Evolutionary conservation across 2,329 filamentous ascomycete genomes (phyloP), one percentile per base, ranked within the genome.

Genomic region (Colletotrichum australisinense): DNA sequence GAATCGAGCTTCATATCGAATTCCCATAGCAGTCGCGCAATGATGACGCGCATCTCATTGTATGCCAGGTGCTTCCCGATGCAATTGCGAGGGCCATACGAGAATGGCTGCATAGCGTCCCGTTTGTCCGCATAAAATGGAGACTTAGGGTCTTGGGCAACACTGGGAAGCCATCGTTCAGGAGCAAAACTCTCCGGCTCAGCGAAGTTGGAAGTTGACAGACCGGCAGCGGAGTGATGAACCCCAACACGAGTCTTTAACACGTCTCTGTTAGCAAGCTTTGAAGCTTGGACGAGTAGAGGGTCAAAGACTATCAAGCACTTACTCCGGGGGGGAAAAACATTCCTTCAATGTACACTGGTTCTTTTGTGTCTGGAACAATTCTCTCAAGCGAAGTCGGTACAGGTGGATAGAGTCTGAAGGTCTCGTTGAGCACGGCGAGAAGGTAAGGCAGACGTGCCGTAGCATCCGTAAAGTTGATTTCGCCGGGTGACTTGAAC

Each of bases 31-130:
- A 89, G 72, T 1, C 83, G 83, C 0, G 85, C 83, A 8, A 89
- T 76, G 56, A 88, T 85, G 3, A 87, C 77, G 5, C 87, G 81
- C 83, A 88, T 86, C 76, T 89, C 86, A 24, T 84, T 81, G 58
- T 87, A 87, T 3, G 86, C 86, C 57, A 89, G 78, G 72, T 67
- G 64, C 24, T 71, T 72, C 14, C 72, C 72, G 19, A 72, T 24
- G n/a, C 68, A 72, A 49, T 74, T 70, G 2, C 64, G 63, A 16
- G 68, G 72, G 8, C 68, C 72, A 22, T 65, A 58, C 1, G 59
- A 63, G 30, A 74, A 74, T 3, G 72, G 68, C 19, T 74, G 69
- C 3, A 74, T 63, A 2, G 52, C 72, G 42, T 67, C 49, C 22
- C 63, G 63, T 22, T 53, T 66, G 28, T 74, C 72, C 7, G 30